Evolutionary conservation across 257 asterid genomes (phyloP).

Genomic region (Ballota nigra): DNA sequence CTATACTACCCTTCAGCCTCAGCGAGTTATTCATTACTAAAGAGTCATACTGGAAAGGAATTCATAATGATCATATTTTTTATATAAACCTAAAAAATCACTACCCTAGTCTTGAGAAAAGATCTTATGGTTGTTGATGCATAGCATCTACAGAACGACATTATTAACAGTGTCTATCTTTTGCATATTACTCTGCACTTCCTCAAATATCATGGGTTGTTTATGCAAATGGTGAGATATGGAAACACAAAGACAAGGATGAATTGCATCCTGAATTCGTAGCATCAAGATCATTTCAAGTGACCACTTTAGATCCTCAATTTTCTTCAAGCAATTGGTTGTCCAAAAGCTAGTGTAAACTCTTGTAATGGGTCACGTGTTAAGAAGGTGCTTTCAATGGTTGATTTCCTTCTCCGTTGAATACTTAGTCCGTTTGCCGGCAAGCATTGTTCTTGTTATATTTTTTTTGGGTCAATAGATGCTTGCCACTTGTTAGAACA

Average conservation of each 20-base stretch:
- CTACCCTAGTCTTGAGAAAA: not conserved
- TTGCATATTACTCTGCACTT: conserved; percentile 61
- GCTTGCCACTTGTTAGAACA: not conserved
- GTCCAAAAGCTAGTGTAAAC: too few relatives aligned
- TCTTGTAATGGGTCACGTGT: not conserved
- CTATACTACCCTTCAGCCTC: not conserved
- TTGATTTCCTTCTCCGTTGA: not conserved
- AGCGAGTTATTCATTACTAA: not conserved
- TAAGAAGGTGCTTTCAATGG: not conserved
- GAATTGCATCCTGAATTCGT: conserved; percentile 55
- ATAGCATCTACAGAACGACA: not conserved
- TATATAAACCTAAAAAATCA: not conserved
- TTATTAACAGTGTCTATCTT: not conserved
- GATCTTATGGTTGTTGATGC: not conserved
- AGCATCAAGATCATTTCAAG: conserved; percentile 66
- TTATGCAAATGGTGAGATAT: conserved; percentile 76
- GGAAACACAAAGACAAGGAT: conserved; percentile 67
- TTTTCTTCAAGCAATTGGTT: not conserved
- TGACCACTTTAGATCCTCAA: conserved; percentile 15
- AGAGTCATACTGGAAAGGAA: not conserved
- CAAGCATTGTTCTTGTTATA: not conserved
- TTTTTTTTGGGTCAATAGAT: not conserved
- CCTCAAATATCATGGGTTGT: conserved; percentile 82
- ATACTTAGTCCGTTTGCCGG: not conserved
- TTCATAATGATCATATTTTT: not conserved